Percentiles rank a stretch among this genome's conserved stretches.
These are phyloP conservation scores for Xylaria sp. DNA, from an alignment of 2,329 filamentous ascomycete species.

Conservation along the genomic window DNA sequence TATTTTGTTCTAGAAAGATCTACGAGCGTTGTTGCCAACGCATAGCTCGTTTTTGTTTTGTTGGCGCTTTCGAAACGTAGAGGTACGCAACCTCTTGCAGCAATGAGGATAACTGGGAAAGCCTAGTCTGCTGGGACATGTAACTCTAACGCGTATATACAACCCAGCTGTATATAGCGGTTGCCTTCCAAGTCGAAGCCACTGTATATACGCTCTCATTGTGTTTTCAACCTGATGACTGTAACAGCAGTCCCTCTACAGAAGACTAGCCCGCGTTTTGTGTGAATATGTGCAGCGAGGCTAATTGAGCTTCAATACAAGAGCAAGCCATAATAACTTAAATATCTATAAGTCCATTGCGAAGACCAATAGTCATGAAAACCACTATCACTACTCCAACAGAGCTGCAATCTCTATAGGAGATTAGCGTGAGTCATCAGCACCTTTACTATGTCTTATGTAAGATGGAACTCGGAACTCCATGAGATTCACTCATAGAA, in stretches of 20 bases:
- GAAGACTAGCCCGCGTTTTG: not conserved
- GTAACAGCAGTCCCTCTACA: not conserved
- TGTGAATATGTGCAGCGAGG: not conserved
- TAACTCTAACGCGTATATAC: conserved; percentile 31
- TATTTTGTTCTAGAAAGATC: conserved; percentile 32
- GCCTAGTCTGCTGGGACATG: conserved; percentile 25
- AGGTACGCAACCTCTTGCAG: conserved; percentile 17
- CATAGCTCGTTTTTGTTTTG: conserved; percentile 25
- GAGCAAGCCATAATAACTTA: not conserved
- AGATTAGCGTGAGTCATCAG: conserved; percentile 9
- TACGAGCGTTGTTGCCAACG: conserved; percentile 26
- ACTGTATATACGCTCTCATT: not conserved
- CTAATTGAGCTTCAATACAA: not conserved
- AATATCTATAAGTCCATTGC: not conserved
- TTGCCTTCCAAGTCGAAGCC: conserved; percentile 3
- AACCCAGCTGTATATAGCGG: conserved; percentile 30
- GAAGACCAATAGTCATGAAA: not conserved
- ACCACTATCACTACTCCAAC: not conserved
- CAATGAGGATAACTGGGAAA: conserved; percentile 14
- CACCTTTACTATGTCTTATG: not conserved
- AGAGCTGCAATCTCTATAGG: not conserved
- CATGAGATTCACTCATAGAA: not conserved
- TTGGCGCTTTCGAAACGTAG: conserved; percentile 11
- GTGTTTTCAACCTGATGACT: not conserved
- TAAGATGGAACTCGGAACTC: conserved; percentile 31